Conservation (phyloP, 2,329 filamentous ascomycete genomes). For the Paecilomyces niveus region DNA sequence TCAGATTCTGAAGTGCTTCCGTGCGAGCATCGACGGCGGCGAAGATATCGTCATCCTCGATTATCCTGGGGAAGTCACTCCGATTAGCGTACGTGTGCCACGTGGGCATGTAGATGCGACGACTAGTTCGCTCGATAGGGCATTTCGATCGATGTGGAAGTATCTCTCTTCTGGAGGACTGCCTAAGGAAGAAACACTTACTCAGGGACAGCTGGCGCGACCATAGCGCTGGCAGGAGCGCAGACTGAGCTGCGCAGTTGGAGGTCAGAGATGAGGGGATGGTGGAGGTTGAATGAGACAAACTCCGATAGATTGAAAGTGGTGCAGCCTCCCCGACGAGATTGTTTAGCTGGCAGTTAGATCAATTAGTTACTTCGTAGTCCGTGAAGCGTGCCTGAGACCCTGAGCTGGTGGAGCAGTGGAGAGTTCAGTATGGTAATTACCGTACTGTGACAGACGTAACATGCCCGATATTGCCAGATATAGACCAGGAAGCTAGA, state of each 20-base stretch:
- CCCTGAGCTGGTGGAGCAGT: background rate
- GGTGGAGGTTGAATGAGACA: background rate
- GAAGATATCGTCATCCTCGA: conserved; percentile 81
- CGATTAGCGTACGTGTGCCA: background rate
- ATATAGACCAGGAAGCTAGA: background rate
- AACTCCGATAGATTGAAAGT: background rate
- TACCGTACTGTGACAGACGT: background rate
- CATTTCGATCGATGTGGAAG: background rate
- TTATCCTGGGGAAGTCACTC: conserved; percentile 55
- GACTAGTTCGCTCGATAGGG: background rate
- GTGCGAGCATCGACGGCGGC: conserved; percentile 86
- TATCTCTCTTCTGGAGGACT: conserved; percentile 13
- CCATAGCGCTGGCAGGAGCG: conserved; percentile 47
- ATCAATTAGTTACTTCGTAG: background rate
- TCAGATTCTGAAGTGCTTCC: conserved; percentile 74
- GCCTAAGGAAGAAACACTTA: conserved; percentile 37
- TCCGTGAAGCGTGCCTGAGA: background rate
- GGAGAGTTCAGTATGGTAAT: background rate
- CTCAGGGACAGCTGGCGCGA: conserved; percentile 70
- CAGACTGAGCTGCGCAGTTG: conserved; percentile 4
- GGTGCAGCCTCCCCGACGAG: background rate
- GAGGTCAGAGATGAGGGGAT: conserved; percentile 3
- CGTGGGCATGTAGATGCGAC: background rate
- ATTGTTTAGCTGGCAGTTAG: background rate
- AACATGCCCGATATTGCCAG: background rate